These are phyloP conservation scores for Schizophyllum amplum DNA, from an alignment of 1,284 basidiomycete genomes.

Conservation along the genomic window DNA sequence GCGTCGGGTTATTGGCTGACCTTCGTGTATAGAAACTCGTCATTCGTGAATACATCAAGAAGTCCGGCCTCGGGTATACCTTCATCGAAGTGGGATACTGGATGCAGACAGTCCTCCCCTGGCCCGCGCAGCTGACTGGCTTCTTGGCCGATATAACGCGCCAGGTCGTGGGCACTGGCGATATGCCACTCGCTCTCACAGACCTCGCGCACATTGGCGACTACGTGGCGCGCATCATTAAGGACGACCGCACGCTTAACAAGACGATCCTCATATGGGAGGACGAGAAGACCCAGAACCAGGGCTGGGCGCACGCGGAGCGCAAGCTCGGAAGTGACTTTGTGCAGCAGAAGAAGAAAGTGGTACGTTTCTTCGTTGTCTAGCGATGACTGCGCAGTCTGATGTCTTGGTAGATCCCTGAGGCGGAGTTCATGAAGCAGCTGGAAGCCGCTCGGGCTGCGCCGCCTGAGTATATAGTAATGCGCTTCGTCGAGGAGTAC, in stretches of 20 bases:
- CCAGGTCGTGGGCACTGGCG: conserved; percentile 4
- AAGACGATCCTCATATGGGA: conserved; percentile 8
- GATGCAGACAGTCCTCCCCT: conserved; percentile 5
- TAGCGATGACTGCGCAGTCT: background rate
- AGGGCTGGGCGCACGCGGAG: no score
- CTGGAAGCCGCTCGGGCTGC: no score
- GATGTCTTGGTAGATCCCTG: background rate
- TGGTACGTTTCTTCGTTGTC: background rate
- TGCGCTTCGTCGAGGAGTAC: conserved; percentile 2
- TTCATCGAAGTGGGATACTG: conserved; percentile 12
- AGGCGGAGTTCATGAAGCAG: background rate
- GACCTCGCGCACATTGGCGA: conserved; percentile 8
- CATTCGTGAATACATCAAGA: conserved; percentile 3
- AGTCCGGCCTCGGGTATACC: conserved; percentile 6
- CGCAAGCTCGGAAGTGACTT: no score
- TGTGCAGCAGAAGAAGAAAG: no score
- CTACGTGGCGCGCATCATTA: conserved; percentile 10
- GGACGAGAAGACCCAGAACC: no score
- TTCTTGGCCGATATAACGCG: background rate
- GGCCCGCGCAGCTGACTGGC: background rate
- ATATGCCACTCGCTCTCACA: conserved; percentile 4
- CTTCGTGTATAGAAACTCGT: conserved; percentile 1
- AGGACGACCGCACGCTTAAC: conserved; percentile 13
- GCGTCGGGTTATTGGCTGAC: background rate
- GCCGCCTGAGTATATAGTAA: no score